A percentile compares a stretch with the other conserved stretches of the same genome.
Conservation (phyloP, 345 rosid genomes). For the Eucalyptus curtisii region DNA sequence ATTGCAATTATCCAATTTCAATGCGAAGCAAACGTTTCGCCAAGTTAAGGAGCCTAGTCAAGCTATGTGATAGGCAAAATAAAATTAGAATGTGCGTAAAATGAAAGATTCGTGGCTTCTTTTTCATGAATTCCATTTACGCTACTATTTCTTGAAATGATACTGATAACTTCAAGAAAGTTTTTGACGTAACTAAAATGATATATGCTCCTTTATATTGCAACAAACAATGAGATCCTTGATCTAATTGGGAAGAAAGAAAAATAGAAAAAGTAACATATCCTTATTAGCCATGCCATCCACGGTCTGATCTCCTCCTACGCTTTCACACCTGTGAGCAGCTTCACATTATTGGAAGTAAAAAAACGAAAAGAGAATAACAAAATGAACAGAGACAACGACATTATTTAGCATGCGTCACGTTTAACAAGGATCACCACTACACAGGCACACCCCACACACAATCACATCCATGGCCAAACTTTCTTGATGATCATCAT, state of each 20-base stretch:
- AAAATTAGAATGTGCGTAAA: neutral
- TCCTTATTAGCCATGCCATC: neutral
- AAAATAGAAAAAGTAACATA: neutral
- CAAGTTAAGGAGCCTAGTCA: neutral
- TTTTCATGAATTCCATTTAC: neutral
- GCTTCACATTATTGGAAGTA: neutral
- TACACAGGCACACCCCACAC: neutral
- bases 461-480: neutral
- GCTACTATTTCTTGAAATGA: neutral
- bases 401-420: neutral
- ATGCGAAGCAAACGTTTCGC: neutral
- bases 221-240: neutral
- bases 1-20: neutral
- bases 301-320: neutral
- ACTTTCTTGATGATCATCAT: neutral
- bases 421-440: neutral
- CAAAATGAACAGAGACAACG: neutral
- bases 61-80: neutral
- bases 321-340: neutral
- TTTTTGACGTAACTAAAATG: neutral
- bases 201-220: neutral
- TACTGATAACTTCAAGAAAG: neutral
- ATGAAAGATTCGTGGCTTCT: neutral
- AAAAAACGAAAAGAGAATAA: neutral
- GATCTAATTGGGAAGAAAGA: neutral